Conservation (phyloP, 177 flowering plant species). For the Vitis hybrid region DNA sequence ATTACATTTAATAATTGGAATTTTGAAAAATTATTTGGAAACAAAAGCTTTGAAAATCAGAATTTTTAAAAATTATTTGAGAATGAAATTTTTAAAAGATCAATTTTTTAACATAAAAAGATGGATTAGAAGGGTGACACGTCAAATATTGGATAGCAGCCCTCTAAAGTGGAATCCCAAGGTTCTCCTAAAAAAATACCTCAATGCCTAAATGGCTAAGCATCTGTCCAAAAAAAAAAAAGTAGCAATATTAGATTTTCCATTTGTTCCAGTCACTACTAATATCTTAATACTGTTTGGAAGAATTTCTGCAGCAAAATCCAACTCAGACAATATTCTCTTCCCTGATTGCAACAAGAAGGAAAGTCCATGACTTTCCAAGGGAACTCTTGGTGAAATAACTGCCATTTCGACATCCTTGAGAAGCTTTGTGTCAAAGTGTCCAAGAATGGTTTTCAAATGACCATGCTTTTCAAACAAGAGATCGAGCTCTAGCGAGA, state of each 20-base stretch:
- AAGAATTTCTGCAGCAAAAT: conserved; percentile 46
- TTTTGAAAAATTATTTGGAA: too few species aligned
- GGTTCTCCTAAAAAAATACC: too few species aligned
- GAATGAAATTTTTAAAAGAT: too few species aligned
- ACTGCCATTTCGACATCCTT: conserved; percentile 37
- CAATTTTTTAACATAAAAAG: too few species aligned
- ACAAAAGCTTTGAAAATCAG: too few species aligned
- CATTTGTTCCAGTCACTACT: conserved; percentile 51
- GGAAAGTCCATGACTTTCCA: conserved; percentile 38
- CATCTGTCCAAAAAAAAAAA: conserved; percentile 36
- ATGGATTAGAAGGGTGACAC: too few species aligned
- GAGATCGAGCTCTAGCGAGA: conserved; percentile 36
- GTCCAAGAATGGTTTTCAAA: conserved; percentile 35
- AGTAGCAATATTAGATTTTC: conserved; percentile 43
- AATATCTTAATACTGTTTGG: conserved; percentile 29
- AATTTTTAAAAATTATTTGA: too few species aligned
- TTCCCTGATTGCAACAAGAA: conserved; percentile 32
- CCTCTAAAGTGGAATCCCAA: too few species aligned
- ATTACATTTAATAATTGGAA: too few species aligned
- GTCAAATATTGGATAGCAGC: too few species aligned
- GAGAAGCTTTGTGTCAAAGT: conserved; percentile 26
- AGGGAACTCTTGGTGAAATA: conserved; percentile 44
- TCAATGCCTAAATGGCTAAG: too few species aligned
- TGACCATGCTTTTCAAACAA: conserved; percentile 17
- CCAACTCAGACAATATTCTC: conserved; percentile 39